Conservation (phyloP, 1,139 yeast genomes). For the Geotrichum bryndzae region DNA sequence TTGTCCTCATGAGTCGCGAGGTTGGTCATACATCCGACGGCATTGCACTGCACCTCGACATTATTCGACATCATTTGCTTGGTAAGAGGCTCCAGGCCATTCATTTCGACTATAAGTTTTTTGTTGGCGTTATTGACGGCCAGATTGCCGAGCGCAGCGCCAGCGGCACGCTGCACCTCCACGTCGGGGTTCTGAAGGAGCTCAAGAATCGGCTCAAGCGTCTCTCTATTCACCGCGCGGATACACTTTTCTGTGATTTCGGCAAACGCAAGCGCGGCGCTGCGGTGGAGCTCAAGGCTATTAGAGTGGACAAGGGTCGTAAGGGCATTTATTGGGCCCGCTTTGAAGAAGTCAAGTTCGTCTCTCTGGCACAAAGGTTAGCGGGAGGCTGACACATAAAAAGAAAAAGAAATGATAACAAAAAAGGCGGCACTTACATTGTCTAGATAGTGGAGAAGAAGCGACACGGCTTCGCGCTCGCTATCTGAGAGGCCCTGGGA, state of each 20-base stretch:
- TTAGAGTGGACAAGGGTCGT: constrained; percentile 92
- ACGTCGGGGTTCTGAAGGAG: constrained; percentile 81
- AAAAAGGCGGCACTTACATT: constrained; percentile 42
- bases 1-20: constrained; percentile 98
- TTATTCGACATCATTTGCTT: constrained; percentile 97
- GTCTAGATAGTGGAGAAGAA: constrained; percentile 81
- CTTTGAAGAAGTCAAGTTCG: constrained; percentile 76
- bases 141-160: constrained; percentile 94
- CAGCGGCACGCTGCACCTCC: constrained; percentile 96
- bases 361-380: constrained; percentile 36
- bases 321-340: constrained; percentile 76
- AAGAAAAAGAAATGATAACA: neutral
- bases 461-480: constrained; percentile 93
- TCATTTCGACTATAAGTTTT: constrained; percentile 92
- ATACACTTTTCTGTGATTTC: constrained; percentile 88
- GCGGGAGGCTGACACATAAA: neutral
- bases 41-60: constrained; percentile 97
- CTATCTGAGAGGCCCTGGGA: constrained; percentile 46
- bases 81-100: constrained; percentile 91
- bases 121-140: constrained; percentile 97
- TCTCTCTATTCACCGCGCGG: constrained; percentile 83
- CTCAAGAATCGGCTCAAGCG: constrained; percentile 85
- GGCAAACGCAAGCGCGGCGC: constrained; percentile 97
- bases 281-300: constrained; percentile 87
- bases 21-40: constrained; percentile 97